Conservation (phyloP, 2,329 filamentous ascomycete species). For the Monosporascus cannonballus region DNA sequence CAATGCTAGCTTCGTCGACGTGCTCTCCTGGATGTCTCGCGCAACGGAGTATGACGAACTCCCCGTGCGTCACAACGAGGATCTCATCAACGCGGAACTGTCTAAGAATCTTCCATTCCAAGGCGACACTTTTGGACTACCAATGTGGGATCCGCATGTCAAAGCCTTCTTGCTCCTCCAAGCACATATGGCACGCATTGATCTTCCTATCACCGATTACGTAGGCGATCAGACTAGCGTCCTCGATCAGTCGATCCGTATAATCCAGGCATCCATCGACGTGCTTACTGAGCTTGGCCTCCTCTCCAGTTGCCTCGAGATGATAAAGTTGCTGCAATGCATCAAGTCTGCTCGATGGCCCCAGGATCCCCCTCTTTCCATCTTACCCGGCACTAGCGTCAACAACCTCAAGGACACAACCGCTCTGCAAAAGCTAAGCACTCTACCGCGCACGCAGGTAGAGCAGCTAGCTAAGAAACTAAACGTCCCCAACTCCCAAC, state of each 20-base stretch:
- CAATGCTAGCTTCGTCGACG: constrained; percentile 72
- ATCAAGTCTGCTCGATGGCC: constrained; percentile 94
- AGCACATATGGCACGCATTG: constrained; percentile 88
- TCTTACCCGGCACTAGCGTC: constrained; percentile 66
- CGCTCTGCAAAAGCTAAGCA: constrained; percentile 33
- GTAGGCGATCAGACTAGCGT: constrained; percentile 89
- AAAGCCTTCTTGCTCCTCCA: constrained; percentile 93
- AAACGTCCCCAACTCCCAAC: constrained; percentile 37
- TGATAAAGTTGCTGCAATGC: constrained; percentile 82
- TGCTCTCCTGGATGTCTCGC: constrained; percentile 83
- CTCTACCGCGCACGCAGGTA: constrained; percentile 13
- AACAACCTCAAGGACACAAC: constrained; percentile 32
- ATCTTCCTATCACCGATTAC: constrained; percentile 93
- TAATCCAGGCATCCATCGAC: constrained; percentile 92
- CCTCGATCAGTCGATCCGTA: constrained; percentile 92
- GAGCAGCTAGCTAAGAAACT: constrained; percentile 44
- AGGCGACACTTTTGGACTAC: constrained; percentile 59
- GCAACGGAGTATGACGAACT: constrained; percentile 97
- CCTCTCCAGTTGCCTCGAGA: constrained; percentile 68
- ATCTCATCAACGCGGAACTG: constrained; percentile 89
- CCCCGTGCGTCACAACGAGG: constrained; percentile 95
- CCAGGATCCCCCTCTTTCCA: constrained; percentile 68
- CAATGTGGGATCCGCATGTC: constrained; percentile 98
- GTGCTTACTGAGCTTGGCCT: constrained; percentile 86
- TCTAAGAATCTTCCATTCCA: constrained; percentile 70